Conservation (phyloP, 805 yeast species). For the Saccharomyces mikatae region DNA sequence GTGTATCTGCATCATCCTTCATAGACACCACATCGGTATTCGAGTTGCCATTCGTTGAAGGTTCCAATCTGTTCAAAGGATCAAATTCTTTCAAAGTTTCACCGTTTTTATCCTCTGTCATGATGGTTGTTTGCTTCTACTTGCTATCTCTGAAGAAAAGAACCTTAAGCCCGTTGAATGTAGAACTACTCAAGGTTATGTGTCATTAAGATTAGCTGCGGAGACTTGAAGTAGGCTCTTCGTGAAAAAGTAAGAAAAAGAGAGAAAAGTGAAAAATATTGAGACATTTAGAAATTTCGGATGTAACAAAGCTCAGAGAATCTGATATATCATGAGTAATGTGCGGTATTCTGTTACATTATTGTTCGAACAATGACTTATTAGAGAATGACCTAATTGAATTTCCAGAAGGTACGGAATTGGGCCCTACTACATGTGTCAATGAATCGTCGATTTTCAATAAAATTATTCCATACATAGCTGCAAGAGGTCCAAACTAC, state of each 20-base stretch:
- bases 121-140: neutral
- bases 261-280: neutral
- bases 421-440: slow-evolving; percentile 1
- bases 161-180: neutral
- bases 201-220: neutral
- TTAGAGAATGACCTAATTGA: slow-evolving; percentile 11
- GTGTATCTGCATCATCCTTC: neutral
- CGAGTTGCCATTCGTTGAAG: neutral
- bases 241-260: neutral
- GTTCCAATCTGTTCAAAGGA: slow-evolving; percentile 3
- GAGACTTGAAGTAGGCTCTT: neutral
- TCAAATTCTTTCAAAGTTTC: slow-evolving; percentile 9
- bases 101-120: neutral
- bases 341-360: slow-evolving; percentile 51
- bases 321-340: slow-evolving; percentile 20
- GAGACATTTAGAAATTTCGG: neutral
- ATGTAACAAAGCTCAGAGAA: neutral
- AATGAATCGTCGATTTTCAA: slow-evolving; percentile 22
- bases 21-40: neutral
- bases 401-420: slow-evolving; percentile 9
- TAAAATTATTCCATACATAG: slow-evolving; percentile 37
- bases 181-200: neutral
- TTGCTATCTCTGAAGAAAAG: neutral
- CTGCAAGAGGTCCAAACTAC: slow-evolving; percentile 61
- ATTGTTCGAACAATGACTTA: slow-evolving; percentile 4